These are phyloP conservation scores for Sarocladiaceae sp. DNA, from an alignment of 2,329 filamentous ascomycete genomes.

Conservation along the genomic window DNA sequence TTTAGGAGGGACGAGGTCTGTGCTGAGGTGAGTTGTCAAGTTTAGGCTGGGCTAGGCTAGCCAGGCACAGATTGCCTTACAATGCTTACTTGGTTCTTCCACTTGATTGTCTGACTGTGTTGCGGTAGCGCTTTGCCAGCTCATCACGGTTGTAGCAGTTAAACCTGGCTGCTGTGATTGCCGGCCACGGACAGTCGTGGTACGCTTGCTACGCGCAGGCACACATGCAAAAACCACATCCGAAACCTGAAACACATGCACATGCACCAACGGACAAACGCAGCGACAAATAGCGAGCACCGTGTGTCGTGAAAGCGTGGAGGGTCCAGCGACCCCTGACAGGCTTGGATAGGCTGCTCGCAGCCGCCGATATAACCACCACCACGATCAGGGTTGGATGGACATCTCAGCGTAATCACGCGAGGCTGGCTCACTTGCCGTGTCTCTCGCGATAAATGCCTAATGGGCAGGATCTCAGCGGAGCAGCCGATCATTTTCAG, in stretches of 20 bases:
- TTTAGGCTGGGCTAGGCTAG: background rate
- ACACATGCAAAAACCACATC: background rate
- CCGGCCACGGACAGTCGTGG: too few relatives aligned
- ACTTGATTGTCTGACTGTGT: background rate
- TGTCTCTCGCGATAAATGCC: conserved; percentile 2
- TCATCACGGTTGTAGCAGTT: too few relatives aligned
- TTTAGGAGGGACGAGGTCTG: background rate
- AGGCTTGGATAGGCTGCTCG: background rate
- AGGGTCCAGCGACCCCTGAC: background rate
- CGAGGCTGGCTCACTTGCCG: background rate
- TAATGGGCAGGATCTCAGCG: background rate
- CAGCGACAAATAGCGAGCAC: background rate
- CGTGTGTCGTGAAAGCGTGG: background rate
- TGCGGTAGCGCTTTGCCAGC: background rate
- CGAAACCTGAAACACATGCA: conserved; percentile 9
- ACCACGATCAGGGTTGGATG: too few relatives aligned
- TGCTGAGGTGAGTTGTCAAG: background rate
- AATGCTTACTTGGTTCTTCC: background rate
- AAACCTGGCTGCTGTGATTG: too few relatives aligned
- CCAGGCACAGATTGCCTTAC: background rate
- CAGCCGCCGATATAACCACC: background rate
- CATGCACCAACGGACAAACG: conserved; percentile 3
- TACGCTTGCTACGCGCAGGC: background rate
- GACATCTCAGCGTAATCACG: too few relatives aligned
- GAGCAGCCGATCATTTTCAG: background rate